Conservation (phyloP, 179 eudicot genomes). For the Sideroxylon spinosum region DNA sequence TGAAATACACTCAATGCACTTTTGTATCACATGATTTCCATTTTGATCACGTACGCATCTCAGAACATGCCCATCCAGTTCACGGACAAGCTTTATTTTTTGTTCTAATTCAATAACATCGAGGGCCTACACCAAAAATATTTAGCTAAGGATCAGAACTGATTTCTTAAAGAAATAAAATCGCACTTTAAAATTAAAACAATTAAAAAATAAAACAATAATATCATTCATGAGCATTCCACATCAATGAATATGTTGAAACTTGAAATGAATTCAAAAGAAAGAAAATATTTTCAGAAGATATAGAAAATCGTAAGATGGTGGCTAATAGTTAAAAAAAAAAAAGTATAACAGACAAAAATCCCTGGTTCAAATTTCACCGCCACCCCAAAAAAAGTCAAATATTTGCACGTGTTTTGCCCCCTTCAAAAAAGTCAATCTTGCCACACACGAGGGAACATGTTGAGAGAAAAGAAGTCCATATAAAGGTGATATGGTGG, state of each 20-base stretch:
- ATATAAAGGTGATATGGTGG: too few relatives aligned
- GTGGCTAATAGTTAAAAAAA: too few relatives aligned
- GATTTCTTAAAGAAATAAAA: background rate
- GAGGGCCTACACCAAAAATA: slow-evolving; percentile 45
- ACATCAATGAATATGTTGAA: background rate
- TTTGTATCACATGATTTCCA: slow-evolving; percentile 80
- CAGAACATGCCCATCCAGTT: slow-evolving; percentile 71
- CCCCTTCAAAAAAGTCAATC: too few relatives aligned
- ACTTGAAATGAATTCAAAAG: background rate
- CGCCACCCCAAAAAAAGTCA: too few relatives aligned
- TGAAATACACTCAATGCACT: slow-evolving; percentile 69
- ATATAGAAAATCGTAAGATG: background rate
- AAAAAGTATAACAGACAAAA: too few relatives aligned
- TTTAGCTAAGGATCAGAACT: background rate
- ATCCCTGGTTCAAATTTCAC: too few relatives aligned
- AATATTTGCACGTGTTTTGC: too few relatives aligned
- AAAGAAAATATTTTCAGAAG: background rate
- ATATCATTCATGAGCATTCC: background rate
- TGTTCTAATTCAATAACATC: slow-evolving; percentile 77
- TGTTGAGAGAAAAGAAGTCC: too few relatives aligned
- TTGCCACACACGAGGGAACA: too few relatives aligned
- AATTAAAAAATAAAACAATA: background rate
- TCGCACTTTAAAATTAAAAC: too few relatives aligned
- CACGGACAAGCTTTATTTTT: slow-evolving; percentile 51
- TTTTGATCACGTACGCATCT: slow-evolving; percentile 77